Base-by-base conservation (phyloP, 805 yeast genomes). In the Yamadazyma endophytica region DNA sequence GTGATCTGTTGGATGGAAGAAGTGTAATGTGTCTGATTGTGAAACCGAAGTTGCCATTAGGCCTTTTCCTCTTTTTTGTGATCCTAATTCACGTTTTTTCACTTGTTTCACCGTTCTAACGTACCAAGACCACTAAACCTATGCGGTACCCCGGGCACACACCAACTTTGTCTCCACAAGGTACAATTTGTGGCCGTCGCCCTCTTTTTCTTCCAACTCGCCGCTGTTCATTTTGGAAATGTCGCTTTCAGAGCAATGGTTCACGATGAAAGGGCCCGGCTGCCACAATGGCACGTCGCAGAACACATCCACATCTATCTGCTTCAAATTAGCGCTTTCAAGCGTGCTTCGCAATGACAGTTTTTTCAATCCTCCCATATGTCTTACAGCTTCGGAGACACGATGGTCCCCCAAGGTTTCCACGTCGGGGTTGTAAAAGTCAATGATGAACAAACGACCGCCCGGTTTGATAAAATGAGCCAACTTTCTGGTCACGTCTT, bases 391-490 rank as follows among this genome's bases (percentile, higher is more conserved):
- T 4, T 31, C 31, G 24, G 24, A 14, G 5, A 13, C 2, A 5
- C 3, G 9, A 13, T 14, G 5, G 5, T 3, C 12, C 25, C 11
- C 6, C 5, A 12, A 12, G 6, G 6, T 25, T 32, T 54, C 59
- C 4, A 51, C 55, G 29, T 54, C 43, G 17, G 49, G 57, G 29
- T 65, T 66, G 42, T 59, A 62, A 34, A 65, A 62, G 35, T 67
- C 73, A 14, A 59, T 32, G 9, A 65, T 50, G 22, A 58, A 49
- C 17, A 66, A 40, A 42, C 48, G 44, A 2, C 71, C 73, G 3
- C 54, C 55, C 0, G 52, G 49, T 11, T 39, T 48, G 34, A 67
- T 50, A 35, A 64, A 58, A 4, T 52, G 41, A 6, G 52, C 49
- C 35, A 67, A 42, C 34, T 50, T 52, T 35, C 39, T 37, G 8